These are phyloP conservation scores for Cercospora canescens DNA, from an alignment of 2,329 filamentous ascomycete species.

Conservation along the genomic window DNA sequence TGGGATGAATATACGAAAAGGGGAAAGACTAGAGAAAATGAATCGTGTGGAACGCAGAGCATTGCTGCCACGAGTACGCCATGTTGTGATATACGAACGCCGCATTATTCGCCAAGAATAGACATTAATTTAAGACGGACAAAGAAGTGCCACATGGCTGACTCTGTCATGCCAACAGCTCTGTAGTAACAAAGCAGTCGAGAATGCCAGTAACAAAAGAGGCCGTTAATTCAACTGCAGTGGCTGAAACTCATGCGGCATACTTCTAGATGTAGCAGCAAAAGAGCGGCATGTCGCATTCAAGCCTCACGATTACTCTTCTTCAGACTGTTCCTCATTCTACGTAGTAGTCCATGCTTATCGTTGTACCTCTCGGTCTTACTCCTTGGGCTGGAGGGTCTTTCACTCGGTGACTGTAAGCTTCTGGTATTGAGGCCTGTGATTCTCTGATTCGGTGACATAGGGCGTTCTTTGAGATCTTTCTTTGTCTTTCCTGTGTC, in stretches of 20 bases:
- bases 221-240: not conserved
- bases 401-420: constrained; percentile 6
- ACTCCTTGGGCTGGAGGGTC: not conserved
- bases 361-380: not conserved
- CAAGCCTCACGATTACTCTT: constrained; percentile 3
- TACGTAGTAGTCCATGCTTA: constrained; percentile 2
- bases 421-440: not conserved
- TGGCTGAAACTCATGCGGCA: not conserved
- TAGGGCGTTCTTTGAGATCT: not conserved
- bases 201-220: not conserved
- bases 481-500: not conserved
- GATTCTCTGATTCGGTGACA: not conserved
- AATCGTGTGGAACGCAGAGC: not conserved
- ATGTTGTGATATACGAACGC: not conserved
- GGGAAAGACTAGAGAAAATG: not conserved
- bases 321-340: constrained; percentile 11
- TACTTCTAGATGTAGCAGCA: not conserved
- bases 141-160: not conserved
- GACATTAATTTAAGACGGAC: not conserved
- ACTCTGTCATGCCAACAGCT: not conserved
- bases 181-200: not conserved
- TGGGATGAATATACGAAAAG: not conserved
- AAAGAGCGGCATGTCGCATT: not conserved
- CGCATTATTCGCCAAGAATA: not conserved
- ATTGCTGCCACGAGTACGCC: not conserved